These are phyloP conservation scores for Coprinopsis marcescibilis DNA, from an alignment of 768 basidiomycete species.

Conservation along the genomic window DNA sequence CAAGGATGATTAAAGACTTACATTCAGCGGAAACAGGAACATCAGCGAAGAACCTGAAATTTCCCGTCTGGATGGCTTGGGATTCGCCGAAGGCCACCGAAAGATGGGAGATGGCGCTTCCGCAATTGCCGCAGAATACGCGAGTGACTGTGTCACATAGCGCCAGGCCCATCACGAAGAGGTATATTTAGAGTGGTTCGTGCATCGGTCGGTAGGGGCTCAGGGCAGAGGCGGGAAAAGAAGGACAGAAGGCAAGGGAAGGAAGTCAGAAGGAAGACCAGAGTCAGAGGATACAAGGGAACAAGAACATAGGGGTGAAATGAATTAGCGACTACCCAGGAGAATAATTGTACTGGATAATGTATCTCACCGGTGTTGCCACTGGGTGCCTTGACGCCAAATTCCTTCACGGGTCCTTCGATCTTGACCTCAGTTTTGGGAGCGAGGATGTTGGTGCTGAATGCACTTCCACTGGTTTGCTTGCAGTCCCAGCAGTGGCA, in stretches of 20 bases:
- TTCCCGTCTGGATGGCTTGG: constrained; percentile 34
- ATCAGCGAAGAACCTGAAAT: constrained; percentile 25
- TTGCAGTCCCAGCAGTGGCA: constrained; percentile 35
- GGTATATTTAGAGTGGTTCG: too few relatives aligned
- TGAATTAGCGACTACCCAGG: too few relatives aligned
- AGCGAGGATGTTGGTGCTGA: constrained; percentile 32
- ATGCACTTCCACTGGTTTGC: constrained; percentile 33
- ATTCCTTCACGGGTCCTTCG: constrained; percentile 27
- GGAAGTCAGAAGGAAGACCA: too few relatives aligned
- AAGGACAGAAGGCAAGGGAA: too few relatives aligned
- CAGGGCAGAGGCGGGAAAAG: too few relatives aligned
- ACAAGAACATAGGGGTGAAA: too few relatives aligned
- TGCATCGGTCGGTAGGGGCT: too few relatives aligned
- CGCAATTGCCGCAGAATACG: constrained; percentile 33
- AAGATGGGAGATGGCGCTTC: constrained; percentile 31
- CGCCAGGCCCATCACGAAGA: neutral
- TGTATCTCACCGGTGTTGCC: constrained; percentile 27
- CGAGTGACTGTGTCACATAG: constrained; percentile 23
- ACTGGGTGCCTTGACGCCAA: constrained; percentile 23
- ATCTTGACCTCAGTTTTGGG: constrained; percentile 28
- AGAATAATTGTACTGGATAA: neutral
- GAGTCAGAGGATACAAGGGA: too few relatives aligned
- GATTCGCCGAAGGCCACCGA: constrained; percentile 27
- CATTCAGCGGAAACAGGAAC: constrained; percentile 27
- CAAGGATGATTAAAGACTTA: constrained; percentile 14